Percentiles rank a stretch among this genome's conserved stretches.
Conservation (phyloP, 2,329 filamentous ascomycete species). For the Diaporthe capsici region DNA sequence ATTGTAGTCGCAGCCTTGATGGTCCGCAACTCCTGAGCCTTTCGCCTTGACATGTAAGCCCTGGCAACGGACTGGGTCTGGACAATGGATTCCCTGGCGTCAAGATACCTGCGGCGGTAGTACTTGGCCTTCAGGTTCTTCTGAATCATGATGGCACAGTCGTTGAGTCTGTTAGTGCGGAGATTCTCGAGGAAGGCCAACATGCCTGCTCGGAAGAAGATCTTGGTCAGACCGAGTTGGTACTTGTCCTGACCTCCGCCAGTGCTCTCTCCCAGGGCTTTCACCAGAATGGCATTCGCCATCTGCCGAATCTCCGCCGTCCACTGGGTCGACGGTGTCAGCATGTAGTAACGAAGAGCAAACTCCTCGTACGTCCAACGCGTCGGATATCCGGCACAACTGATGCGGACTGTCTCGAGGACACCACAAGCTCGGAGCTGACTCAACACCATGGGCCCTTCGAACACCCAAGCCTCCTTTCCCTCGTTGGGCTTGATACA, state of each 20-base stretch:
- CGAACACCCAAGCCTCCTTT: constrained; percentile 97
- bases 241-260: constrained; percentile 90
- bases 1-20: constrained; percentile 93
- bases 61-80: constrained; percentile 83
- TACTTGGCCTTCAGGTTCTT: constrained; percentile 98
- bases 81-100: constrained; percentile 86
- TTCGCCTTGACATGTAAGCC: constrained; percentile 82
- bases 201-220: constrained; percentile 99
- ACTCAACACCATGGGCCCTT: constrained; percentile 98
- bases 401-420: constrained; percentile 96
- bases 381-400: constrained; percentile 96
- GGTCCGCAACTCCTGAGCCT: constrained; percentile 84
- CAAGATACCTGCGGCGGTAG: constrained; percentile 91
- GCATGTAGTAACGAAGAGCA: constrained; percentile 97
- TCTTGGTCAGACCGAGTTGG: constrained; percentile 96
- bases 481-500: constrained; percentile 99
- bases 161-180: constrained; percentile 89
- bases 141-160: constrained; percentile 97
- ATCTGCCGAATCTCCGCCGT: constrained; percentile 94
- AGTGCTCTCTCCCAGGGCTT: constrained; percentile 85
- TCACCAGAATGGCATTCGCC: constrained; percentile 91
- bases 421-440: constrained; percentile 99
- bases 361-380: constrained; percentile 99
- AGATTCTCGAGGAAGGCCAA: constrained; percentile 97
- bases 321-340: constrained; percentile 91